Percentiles rank a stretch among this genome's conserved stretches.
phyloP scores from a whole-genome alignment of 805 yeast species.

The Yarrowia bubula region DNA sequence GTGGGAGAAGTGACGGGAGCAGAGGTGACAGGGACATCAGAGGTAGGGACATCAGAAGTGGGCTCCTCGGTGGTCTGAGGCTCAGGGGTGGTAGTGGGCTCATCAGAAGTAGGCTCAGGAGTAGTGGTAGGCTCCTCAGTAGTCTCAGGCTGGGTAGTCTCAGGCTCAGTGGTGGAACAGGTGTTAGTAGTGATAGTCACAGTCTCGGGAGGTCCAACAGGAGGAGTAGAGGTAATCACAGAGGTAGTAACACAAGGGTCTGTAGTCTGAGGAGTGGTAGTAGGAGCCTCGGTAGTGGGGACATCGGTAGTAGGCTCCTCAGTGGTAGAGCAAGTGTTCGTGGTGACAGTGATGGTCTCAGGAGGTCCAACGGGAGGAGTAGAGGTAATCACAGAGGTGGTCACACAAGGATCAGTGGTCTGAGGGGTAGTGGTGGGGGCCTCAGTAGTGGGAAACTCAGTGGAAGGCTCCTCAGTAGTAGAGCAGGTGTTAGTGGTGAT shows the following conservation, averaged over 20 bases:
- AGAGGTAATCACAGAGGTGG: background rate
- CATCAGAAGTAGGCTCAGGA: background rate
- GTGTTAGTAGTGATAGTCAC: background rate
- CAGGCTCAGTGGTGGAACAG: background rate
- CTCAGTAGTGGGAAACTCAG: background rate
- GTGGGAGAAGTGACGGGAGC: background rate
- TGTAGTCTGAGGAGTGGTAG: background rate
- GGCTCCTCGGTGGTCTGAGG: background rate
- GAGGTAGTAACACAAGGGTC: background rate
- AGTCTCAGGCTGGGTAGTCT: background rate
- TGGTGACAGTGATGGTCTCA: background rate
- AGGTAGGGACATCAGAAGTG: background rate
- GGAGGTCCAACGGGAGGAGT: constrained; percentile 11
- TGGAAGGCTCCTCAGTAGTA: background rate
- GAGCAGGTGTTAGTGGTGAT: background rate
- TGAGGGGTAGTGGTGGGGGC: background rate
- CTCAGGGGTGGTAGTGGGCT: background rate
- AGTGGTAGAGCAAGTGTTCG: background rate
- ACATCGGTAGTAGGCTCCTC: background rate
- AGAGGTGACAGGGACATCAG: background rate
- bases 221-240: background rate
- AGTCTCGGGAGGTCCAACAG: background rate
- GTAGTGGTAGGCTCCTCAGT: background rate
- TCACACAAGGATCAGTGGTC: background rate
- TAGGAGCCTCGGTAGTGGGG: background rate